phyloP scores from a whole-genome alignment of 176 grass and related monocot species.

The Poa annua region DNA sequence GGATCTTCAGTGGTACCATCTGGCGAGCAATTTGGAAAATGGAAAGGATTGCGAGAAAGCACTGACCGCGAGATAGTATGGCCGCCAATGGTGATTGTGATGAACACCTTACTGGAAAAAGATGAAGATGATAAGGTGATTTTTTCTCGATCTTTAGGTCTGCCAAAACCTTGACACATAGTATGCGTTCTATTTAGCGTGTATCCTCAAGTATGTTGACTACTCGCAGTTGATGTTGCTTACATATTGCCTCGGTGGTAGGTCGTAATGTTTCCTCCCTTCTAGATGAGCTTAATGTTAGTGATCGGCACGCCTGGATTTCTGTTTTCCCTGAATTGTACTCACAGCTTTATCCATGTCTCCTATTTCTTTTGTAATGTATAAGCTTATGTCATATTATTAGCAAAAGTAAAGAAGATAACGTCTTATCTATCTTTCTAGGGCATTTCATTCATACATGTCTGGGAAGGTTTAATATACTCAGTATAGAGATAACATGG shows the following conservation, averaged over 20 bases:
- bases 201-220: constrained; percentile 1
- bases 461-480: constrained; percentile 6
- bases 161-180: neutral
- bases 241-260: neutral
- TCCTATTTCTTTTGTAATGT: constrained; percentile 20
- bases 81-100: constrained; percentile 96
- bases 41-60: constrained; percentile 79
- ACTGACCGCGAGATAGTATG: constrained; percentile 74
- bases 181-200: neutral
- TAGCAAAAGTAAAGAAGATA: constrained; percentile 1
- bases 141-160: constrained; percentile 5
- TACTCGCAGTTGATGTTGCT: constrained; percentile 13
- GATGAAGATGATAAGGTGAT: constrained; percentile 84
- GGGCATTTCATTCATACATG: neutral
- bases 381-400: neutral
- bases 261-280: neutral
- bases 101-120: constrained; percentile 79
- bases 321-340: neutral
- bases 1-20: constrained; percentile 78
- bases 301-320: constrained; percentile 20
- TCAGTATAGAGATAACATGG: neutral
- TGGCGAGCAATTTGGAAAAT: constrained; percentile 86
- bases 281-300: constrained; percentile 25
- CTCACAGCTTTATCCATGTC: neutral
- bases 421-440: constrained; percentile 27